These are phyloP conservation scores for Vitis riparia DNA, from an alignment of 164 flowering plant genomes.

Conservation along the genomic window DNA sequence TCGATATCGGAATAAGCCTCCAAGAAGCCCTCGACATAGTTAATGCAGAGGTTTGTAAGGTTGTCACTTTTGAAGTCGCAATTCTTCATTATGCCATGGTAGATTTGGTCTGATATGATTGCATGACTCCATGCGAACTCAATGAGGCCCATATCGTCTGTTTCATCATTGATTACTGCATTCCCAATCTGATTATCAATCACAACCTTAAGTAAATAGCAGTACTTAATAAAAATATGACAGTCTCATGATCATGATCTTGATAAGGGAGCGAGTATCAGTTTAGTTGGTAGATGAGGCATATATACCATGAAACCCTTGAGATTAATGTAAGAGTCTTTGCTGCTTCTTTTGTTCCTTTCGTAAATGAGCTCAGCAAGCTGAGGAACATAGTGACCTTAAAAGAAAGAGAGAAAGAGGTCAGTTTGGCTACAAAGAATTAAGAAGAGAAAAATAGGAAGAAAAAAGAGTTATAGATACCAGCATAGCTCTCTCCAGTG, in stretches of 20 bases:
- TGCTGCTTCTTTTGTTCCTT: constrained; percentile 38
- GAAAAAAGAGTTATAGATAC: constrained; percentile 13
- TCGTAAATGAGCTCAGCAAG: constrained; percentile 55
- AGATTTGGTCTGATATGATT: constrained; percentile 55
- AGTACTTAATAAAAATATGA: neutral
- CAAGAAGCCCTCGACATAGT: constrained; percentile 20
- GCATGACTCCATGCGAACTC: constrained; percentile 76
- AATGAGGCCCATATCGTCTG: constrained; percentile 48
- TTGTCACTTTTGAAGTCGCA: constrained; percentile 33
- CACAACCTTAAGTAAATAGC: neutral
- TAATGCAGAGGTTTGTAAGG: constrained; percentile 20
- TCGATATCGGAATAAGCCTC: constrained; percentile 48
- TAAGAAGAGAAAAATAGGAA: neutral
- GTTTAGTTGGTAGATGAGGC: too few species aligned
- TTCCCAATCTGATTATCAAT: constrained; percentile 49
- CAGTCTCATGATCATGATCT: neutral
- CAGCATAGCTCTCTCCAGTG: constrained; percentile 72
- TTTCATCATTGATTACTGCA: constrained; percentile 54
- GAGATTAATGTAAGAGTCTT: constrained; percentile 44
- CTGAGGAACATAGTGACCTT: constrained; percentile 78
- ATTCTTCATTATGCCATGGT: constrained; percentile 31
- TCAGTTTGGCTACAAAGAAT: neutral
- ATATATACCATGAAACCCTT: constrained; percentile 65
- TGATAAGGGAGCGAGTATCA: too few species aligned
- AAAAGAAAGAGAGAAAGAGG: neutral